Conservation (phyloP, 768 basidiomycete genomes). For the Amanita pseudoporphyria region DNA sequence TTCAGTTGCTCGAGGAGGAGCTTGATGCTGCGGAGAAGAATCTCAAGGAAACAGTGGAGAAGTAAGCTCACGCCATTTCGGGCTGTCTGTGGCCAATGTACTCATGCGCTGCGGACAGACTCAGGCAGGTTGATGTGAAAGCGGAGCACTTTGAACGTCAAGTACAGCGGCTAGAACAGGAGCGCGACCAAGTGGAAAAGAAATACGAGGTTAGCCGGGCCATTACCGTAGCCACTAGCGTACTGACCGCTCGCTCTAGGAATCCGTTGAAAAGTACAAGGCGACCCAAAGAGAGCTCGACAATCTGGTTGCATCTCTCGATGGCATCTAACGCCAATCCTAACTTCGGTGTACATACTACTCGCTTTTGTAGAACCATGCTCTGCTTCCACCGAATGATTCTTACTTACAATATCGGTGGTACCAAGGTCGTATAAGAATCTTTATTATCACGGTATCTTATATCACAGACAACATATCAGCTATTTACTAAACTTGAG, state of each 20-base stretch:
- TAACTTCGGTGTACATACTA: not conserved
- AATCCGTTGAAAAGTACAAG: slow-evolving; percentile 60
- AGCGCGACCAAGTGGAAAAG: slow-evolving; percentile 89
- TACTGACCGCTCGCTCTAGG: slow-evolving; percentile 33
- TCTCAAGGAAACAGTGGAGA: slow-evolving; percentile 92
- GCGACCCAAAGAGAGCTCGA: slow-evolving; percentile 73
- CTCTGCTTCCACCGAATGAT: not conserved
- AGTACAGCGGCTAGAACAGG: slow-evolving; percentile 76
- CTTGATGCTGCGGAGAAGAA: slow-evolving; percentile 95
- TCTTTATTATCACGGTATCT: no score
- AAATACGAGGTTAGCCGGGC: slow-evolving; percentile 68
- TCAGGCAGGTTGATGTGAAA: slow-evolving; percentile 96
- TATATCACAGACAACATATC: no score
- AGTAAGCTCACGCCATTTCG: slow-evolving; percentile 46
- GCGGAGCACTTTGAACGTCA: slow-evolving; percentile 98
- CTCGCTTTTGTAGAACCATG: slow-evolving; percentile 3
- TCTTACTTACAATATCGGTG: no score
- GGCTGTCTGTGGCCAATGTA: slow-evolving; percentile 14
- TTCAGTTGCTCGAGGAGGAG: slow-evolving; percentile 90
- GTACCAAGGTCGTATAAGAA: not conserved
- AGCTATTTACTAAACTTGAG: slow-evolving; percentile 60
- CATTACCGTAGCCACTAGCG: slow-evolving; percentile 7
- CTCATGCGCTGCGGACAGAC: slow-evolving; percentile 32
- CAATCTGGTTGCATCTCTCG: slow-evolving; percentile 73
- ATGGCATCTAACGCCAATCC: slow-evolving; percentile 41